Evolutionary conservation across 2,329 filamentous ascomycete species (phyloP).

Genomic region (Fusarium sp.): DNA sequence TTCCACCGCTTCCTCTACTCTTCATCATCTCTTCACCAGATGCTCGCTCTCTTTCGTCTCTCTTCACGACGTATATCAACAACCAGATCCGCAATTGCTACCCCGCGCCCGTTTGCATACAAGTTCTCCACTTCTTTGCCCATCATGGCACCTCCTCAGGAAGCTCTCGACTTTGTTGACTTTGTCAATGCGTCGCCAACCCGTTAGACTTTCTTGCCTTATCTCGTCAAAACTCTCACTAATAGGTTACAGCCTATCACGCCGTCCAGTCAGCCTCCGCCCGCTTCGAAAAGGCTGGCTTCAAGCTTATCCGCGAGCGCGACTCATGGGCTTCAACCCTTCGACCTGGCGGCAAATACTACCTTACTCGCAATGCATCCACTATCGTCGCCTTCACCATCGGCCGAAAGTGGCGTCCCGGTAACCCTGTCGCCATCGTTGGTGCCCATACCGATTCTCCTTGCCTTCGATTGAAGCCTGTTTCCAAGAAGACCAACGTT

Average conservation of each 20-base stretch:
- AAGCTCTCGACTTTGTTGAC: conserved; percentile 86
- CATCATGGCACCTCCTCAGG: conserved; percentile 64
- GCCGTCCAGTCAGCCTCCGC: conserved; percentile 83
- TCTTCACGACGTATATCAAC: conserved; percentile 27
- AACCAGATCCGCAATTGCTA: conserved; percentile 25
- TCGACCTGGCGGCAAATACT: conserved; percentile 92
- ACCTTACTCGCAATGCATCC: conserved; percentile 91
- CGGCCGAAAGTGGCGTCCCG: conserved; percentile 89
- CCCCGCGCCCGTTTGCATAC: conserved; percentile 10
- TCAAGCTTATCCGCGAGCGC: conserved; percentile 88
- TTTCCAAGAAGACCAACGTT: conserved; percentile 86
- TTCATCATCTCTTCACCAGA: conserved; percentile 27
- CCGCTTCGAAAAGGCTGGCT: conserved; percentile 84
- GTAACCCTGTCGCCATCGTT: conserved; percentile 91
- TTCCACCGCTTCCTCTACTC: conserved; percentile 22
- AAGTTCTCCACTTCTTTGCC: conserved; percentile 49
- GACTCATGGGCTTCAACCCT: conserved; percentile 87
- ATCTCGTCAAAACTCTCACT: conserved; percentile 13
- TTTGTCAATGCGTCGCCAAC: conserved; percentile 96
- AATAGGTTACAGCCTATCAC: conserved; percentile 79
- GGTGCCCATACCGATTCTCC: conserved; percentile 97
- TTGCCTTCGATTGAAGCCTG: conserved; percentile 90
- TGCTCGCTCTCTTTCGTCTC: conserved; percentile 37
- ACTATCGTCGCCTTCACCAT: conserved; percentile 94
- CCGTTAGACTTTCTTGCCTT: conserved; percentile 66